A percentile compares a stretch with the other conserved stretches of the same genome.
Conservation (phyloP, 108 stramenopile genomes). For the Cyclostephanos invisitatus region DNA sequence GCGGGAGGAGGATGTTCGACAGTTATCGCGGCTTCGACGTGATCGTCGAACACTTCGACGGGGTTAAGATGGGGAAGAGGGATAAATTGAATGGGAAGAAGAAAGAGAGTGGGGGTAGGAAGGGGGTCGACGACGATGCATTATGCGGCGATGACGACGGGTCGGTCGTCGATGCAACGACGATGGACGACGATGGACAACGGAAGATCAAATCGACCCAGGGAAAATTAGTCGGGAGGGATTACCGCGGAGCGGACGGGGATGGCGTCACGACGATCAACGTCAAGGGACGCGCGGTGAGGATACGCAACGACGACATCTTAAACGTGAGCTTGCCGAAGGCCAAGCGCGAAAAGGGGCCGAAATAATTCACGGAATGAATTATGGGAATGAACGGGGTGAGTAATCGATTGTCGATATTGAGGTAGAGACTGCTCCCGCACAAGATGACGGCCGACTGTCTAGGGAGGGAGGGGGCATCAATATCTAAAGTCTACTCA, state of each 20-base stretch:
- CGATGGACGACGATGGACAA: conserved; percentile 40
- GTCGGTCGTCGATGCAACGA: conserved; percentile 8
- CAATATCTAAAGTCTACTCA: too few species aligned
- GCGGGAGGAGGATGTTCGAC: conserved; percentile 56
- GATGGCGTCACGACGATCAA: conserved; percentile 54
- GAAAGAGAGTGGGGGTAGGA: conserved; percentile 1
- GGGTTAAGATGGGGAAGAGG: conserved; percentile 48
- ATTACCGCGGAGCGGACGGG: background rate
- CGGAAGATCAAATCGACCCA: conserved; percentile 51
- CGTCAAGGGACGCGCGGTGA: conserved; percentile 74
- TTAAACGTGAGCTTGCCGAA: conserved; percentile 62
- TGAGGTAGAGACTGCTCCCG: too few species aligned
- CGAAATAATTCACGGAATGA: conserved; percentile 18
- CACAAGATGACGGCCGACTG: too few species aligned
- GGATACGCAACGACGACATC: conserved; percentile 64
- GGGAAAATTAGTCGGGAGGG: conserved; percentile 62
- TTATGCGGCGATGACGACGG: too few species aligned
- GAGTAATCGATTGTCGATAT: too few species aligned
- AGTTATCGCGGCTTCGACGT: conserved; percentile 82
- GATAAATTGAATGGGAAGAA: conserved; percentile 10
- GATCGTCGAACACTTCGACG: conserved; percentile 55
- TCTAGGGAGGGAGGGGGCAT: too few species aligned
- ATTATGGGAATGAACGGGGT: too few species aligned
- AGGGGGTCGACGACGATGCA: background rate
- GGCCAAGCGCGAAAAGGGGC: conserved; percentile 79